Evolutionary conservation across 1,139 yeast species (phyloP).

Genomic region (Martiniozyma asiatica): DNA sequence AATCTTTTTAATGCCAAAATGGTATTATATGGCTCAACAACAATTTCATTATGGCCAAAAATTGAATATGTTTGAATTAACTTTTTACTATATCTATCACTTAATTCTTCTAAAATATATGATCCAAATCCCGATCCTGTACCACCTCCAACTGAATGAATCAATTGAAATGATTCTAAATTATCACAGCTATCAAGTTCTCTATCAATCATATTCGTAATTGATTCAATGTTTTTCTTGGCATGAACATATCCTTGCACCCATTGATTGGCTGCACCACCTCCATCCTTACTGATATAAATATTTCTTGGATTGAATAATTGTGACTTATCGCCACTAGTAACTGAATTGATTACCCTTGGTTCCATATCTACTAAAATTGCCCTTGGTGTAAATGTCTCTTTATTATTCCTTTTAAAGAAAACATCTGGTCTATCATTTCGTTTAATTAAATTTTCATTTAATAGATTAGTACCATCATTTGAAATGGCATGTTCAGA

Average conservation of each 20-base stretch:
- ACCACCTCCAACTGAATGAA: slow-evolving; percentile 98
- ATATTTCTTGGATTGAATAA: slow-evolving; percentile 79
- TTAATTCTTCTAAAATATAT: slow-evolving; percentile 58
- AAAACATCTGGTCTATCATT: slow-evolving; percentile 77
- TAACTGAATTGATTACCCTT: slow-evolving; percentile 62
- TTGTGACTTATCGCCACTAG: slow-evolving; percentile 23
- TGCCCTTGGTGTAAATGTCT: slow-evolving; percentile 79
- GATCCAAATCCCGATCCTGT: slow-evolving; percentile 97
- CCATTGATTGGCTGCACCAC: slow-evolving; percentile 96
- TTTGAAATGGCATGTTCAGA: slow-evolving; percentile 72
- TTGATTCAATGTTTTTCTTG: slow-evolving; percentile 50
- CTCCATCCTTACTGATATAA: slow-evolving; percentile 67
- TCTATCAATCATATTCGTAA: slow-evolving; percentile 74
- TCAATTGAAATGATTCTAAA: slow-evolving; percentile 76
- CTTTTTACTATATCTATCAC: slow-evolving; percentile 77
- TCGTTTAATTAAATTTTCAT: slow-evolving; percentile 20
- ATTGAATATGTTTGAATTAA: slow-evolving; percentile 76
- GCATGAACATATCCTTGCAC: slow-evolving; percentile 82
- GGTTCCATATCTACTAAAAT: slow-evolving; percentile 84
- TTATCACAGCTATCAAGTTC: slow-evolving; percentile 89
- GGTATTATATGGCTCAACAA: slow-evolving; percentile 92
- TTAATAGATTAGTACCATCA: slow-evolving; percentile 48
- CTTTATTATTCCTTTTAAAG: slow-evolving; percentile 67
- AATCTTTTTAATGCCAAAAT: slow-evolving; percentile 69
- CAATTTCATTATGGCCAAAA: slow-evolving; percentile 85